Evolutionary conservation across 768 basidiomycete genomes (phyloP).

Genomic region (Russula sp.): DNA sequence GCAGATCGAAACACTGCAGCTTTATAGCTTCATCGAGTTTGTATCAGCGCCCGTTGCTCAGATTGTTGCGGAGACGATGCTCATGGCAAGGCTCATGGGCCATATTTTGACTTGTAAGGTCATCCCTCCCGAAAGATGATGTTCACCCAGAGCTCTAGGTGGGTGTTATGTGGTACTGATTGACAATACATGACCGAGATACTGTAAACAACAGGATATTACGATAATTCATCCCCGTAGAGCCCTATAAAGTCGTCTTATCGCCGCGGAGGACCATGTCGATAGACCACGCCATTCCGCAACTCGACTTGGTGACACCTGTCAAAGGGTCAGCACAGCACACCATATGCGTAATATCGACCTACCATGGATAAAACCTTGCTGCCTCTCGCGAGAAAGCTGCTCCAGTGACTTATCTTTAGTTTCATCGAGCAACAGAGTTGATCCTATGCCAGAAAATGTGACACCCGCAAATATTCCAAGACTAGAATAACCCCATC

Average conservation of each 20-base stretch:
- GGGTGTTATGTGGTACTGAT: slow-evolving; percentile 58
- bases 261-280: slow-evolving; percentile 23
- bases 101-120: slow-evolving; percentile 91
- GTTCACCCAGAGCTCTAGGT: slow-evolving; percentile 95
- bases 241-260: background rate
- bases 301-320: slow-evolving; percentile 9
- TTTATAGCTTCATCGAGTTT: slow-evolving; percentile 96
- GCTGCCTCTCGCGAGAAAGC: slow-evolving; percentile 38
- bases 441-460: slow-evolving; percentile 43
- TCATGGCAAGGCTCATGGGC: slow-evolving; percentile 95
- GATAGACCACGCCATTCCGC: slow-evolving; percentile 4
- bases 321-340: background rate
- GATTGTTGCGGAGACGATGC: slow-evolving; percentile 98
- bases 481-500: slow-evolving; percentile 32
- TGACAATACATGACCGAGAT: too few relatives aligned
- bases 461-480: slow-evolving; percentile 48
- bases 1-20: slow-evolving; percentile 95
- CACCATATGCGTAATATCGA: background rate
- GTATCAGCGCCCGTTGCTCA: slow-evolving; percentile 83
- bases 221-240: too few relatives aligned
- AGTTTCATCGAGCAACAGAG: slow-evolving; percentile 44
- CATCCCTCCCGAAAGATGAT: slow-evolving; percentile 86
- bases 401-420: slow-evolving; percentile 37
- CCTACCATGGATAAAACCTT: slow-evolving; percentile 34
- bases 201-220: too few relatives aligned